phyloP scores from a whole-genome alignment of 371 early-diverging fungal genomes.

The Chytridiales sp. region DNA sequence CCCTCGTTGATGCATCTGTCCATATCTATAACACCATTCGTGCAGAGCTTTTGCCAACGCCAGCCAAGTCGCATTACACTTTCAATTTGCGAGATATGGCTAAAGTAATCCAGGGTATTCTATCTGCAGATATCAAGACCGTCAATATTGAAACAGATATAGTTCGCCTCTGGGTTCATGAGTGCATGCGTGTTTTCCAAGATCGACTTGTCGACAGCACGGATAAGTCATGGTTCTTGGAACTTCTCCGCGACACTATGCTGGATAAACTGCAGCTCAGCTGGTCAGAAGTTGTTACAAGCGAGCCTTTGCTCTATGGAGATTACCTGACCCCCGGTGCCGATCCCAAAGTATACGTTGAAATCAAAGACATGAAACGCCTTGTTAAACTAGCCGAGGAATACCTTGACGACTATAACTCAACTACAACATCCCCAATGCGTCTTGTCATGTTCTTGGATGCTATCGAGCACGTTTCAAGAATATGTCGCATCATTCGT shows the following conservation, averaged over 20 bases:
- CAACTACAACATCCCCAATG: conserved; percentile 54
- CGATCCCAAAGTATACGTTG: conserved; percentile 51
- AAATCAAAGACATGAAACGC: conserved; percentile 52
- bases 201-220: conserved; percentile 56
- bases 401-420: conserved; percentile 62
- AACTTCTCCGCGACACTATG: conserved; percentile 45
- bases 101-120: conserved; percentile 57
- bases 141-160: conserved; percentile 47
- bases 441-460: conserved; percentile 61
- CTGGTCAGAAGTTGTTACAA: conserved; percentile 50
- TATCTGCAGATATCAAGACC: conserved; percentile 50
- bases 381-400: conserved; percentile 57
- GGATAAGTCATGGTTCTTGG: conserved; percentile 55
- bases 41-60: conserved; percentile 57
- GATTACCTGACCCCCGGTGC: conserved; percentile 59
- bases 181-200: conserved; percentile 57
- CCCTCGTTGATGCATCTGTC: conserved; percentile 50
- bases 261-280: conserved; percentile 34
- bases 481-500: conserved; percentile 58
- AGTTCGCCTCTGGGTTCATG: conserved; percentile 58
- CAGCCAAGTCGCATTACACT: conserved; percentile 62
- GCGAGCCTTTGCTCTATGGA: conserved; percentile 56
- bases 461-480: conserved; percentile 59
- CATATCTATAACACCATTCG: conserved; percentile 58
- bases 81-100: conserved; percentile 62